A percentile compares a stretch with the other conserved stretches of the same genome.
Evolutionary conservation across 257 asterid species (phyloP).

Genomic region (Solanum microdontum): DNA sequence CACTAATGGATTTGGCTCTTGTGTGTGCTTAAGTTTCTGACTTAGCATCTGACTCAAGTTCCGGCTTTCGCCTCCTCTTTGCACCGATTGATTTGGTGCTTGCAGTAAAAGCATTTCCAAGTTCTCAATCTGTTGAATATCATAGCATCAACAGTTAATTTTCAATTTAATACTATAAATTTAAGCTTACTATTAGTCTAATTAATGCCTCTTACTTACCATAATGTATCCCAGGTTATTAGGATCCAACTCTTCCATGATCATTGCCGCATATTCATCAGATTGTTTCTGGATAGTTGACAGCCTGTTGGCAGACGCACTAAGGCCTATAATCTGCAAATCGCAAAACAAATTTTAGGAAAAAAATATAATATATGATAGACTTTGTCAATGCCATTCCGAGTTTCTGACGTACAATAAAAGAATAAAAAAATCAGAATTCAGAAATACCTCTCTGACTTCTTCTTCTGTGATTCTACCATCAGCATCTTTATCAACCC

Average conservation of each 20-base stretch:
- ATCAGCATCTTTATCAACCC: slow-evolving; percentile 94
- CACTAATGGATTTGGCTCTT: slow-evolving; percentile 23
- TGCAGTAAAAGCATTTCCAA: slow-evolving; percentile 79
- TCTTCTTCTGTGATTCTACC: slow-evolving; percentile 78
- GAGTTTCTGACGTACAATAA: not conserved
- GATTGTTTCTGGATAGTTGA: slow-evolving; percentile 71
- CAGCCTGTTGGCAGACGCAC: slow-evolving; percentile 90
- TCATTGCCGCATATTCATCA: slow-evolving; percentile 76
- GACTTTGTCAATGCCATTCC: not conserved
- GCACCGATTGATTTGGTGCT: slow-evolving; percentile 52
- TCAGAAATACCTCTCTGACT: slow-evolving; percentile 63
- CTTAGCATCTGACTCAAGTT: slow-evolving; percentile 78
- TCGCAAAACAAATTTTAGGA: not conserved
- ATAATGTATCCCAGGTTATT: slow-evolving; percentile 47
- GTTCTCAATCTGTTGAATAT: slow-evolving; percentile 51
- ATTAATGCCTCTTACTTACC: slow-evolving; percentile 20
- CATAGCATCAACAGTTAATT: not conserved
- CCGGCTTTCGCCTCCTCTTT: slow-evolving; percentile 56
- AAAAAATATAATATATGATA: not conserved
- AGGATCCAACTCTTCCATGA: slow-evolving; percentile 92
- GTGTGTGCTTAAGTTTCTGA: slow-evolving; percentile 68
- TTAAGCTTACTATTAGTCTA: not conserved
- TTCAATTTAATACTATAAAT: not conserved
- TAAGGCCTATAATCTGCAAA: slow-evolving; percentile 60
- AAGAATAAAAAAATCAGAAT: not conserved